phyloP scores from a whole-genome alignment of 495 filamentous ascomycete species.

The Aspergillus baeticus region DNA sequence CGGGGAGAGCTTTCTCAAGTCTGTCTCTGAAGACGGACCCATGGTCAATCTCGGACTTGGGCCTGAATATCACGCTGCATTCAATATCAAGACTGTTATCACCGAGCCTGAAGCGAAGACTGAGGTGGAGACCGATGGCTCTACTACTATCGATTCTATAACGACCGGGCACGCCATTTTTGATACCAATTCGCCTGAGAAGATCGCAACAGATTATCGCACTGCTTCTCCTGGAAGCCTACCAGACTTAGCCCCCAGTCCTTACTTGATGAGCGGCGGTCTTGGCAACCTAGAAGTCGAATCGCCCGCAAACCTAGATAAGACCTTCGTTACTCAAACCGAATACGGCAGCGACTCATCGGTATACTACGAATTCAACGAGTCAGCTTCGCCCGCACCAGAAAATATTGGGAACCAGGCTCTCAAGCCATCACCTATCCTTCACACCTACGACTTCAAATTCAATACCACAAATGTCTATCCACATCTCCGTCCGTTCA shows the following conservation, averaged over 20 bases:
- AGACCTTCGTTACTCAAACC: background rate
- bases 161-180: too few species aligned
- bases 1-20: background rate
- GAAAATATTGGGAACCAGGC: background rate
- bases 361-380: constrained; percentile 13
- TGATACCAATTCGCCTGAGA: background rate
- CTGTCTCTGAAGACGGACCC: background rate
- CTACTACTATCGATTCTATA: background rate
- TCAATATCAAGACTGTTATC: background rate
- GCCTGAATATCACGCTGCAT: background rate
- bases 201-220: background rate
- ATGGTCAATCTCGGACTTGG: background rate
- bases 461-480: background rate
- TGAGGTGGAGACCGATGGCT: background rate
- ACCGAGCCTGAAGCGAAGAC: background rate
- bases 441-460: background rate
- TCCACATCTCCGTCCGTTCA: constrained; percentile 18
- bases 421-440: background rate
- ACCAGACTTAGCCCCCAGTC: background rate
- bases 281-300: background rate
- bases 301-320: background rate
- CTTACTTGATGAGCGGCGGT: background rate
- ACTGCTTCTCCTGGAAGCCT: background rate
- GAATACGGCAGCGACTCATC: background rate
- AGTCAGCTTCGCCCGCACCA: background rate